Conservation (phyloP, 768 basidiomycete genomes). For the Calocybe indica region DNA sequence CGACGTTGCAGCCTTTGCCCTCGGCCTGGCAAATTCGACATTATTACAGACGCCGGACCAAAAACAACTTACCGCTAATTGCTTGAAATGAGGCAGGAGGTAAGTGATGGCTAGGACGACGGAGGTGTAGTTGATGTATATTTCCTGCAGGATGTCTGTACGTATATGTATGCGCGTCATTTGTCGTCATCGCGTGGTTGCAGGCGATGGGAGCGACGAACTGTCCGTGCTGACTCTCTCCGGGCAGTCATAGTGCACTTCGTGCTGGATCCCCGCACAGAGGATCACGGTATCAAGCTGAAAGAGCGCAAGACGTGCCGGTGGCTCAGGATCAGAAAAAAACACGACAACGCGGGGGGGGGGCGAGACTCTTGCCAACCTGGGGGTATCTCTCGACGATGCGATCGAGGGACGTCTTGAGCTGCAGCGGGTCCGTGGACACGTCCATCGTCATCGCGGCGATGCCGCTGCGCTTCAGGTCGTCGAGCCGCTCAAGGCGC, state of each 20-base stretch:
- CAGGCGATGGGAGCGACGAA: slow-evolving; percentile 3
- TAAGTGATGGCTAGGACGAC: slow-evolving; percentile 41
- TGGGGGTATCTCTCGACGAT: slow-evolving; percentile 40
- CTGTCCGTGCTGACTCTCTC: slow-evolving; percentile 35
- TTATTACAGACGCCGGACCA: too few species aligned
- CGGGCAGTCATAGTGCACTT: slow-evolving; percentile 31
- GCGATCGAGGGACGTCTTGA: slow-evolving; percentile 35
- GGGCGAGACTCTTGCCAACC: slow-evolving; percentile 22
- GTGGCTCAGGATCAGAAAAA: neutral
- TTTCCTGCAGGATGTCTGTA: slow-evolving; percentile 37
- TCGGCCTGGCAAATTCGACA: slow-evolving; percentile 25
- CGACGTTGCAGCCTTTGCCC: slow-evolving; percentile 40
- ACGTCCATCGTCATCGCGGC: slow-evolving; percentile 40
- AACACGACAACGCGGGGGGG: neutral
- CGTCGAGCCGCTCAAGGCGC: slow-evolving; percentile 48
- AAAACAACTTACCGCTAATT: slow-evolving; percentile 39
- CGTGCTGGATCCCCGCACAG: slow-evolving; percentile 47
- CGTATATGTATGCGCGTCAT: neutral
- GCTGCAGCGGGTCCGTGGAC: slow-evolving; percentile 24
- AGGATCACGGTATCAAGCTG: slow-evolving; percentile 55
- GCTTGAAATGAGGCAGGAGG: slow-evolving; percentile 49
- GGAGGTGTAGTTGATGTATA: slow-evolving; percentile 50
- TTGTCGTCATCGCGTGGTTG: slow-evolving; percentile 9
- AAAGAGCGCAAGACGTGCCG: too few species aligned
- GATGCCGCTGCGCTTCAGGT: slow-evolving; percentile 35